Conservation (phyloP, 768 basidiomycete genomes). For the Boletus vermiculosoides region DNA sequence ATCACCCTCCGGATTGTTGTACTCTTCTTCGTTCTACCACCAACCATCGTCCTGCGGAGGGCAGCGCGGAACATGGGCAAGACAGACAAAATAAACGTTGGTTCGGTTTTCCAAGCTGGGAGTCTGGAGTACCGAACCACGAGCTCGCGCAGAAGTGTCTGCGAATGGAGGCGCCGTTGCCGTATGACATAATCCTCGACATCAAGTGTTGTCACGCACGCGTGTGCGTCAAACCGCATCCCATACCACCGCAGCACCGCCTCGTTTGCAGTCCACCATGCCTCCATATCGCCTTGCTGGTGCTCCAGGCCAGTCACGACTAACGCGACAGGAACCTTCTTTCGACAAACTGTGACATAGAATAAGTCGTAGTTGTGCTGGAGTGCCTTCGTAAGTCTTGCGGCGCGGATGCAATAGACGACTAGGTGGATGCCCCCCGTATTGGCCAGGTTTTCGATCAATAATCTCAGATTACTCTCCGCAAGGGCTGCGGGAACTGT, state of each 20-base stretch:
- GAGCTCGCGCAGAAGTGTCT: background rate
- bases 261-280: conserved; percentile 30
- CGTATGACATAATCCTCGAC: background rate
- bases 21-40: background rate
- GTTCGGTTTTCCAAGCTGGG: background rate
- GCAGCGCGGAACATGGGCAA: background rate
- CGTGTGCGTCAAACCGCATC: conserved; percentile 28
- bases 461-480: background rate
- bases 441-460: background rate
- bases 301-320: conserved; percentile 38
- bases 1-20: background rate
- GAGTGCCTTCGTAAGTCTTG: conserved; percentile 1
- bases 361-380: conserved; percentile 36
- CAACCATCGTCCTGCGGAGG: background rate
- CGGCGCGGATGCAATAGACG: background rate
- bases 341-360: conserved; percentile 32
- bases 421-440: background rate
- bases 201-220: background rate
- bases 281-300: conserved; percentile 18
- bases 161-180: background rate
- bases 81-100: background rate
- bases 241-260: conserved; percentile 18
- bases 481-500: background rate
- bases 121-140: background rate
- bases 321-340: conserved; percentile 34